A percentile compares a stretch with the other conserved stretches of the same genome.
These are phyloP conservation scores for Plasmodium yoelii DNA, from an alignment of 169 alveolate genomes.

Conservation along the genomic window DNA sequence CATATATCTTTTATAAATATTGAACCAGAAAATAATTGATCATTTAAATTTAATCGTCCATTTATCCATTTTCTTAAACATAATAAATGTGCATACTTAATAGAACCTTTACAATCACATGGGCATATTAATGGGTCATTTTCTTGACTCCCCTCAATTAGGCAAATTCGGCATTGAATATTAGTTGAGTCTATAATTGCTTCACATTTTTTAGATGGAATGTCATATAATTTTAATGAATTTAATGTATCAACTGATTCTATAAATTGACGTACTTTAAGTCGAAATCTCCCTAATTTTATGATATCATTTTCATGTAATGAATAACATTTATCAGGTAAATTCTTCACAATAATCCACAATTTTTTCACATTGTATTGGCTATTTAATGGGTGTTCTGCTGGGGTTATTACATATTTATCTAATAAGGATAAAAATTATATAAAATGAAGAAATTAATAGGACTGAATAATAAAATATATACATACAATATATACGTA, in stretches of 20 bases:
- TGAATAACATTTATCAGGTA: constrained; percentile 87
- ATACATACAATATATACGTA: too few relatives aligned
- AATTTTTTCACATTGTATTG: constrained; percentile 88
- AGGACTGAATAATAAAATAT: not conserved
- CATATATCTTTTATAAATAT: constrained; percentile 86
- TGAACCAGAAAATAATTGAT: constrained; percentile 78
- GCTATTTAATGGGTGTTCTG: constrained; percentile 79
- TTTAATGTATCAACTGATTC: constrained; percentile 70
- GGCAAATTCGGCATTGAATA: constrained; percentile 94
- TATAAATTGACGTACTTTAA: constrained; percentile 91
- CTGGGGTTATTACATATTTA: constrained; percentile 83
- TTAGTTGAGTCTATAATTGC: constrained; percentile 37
- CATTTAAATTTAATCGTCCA: constrained; percentile 89
- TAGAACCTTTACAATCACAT: constrained; percentile 95
- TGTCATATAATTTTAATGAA: constrained; percentile 51
- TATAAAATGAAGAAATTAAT: not conserved
- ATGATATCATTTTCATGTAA: constrained; percentile 93
- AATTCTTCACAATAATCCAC: constrained; percentile 93
- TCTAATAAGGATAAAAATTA: constrained; percentile 5
- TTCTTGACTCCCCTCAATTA: constrained; percentile 91
- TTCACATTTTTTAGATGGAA: constrained; percentile 63
- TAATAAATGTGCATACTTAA: constrained; percentile 94
- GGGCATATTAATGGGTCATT: constrained; percentile 92
- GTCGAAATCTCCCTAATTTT: constrained; percentile 94
- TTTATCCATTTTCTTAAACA: constrained; percentile 96